phyloP scores from a whole-genome alignment of 176 grass and related monocot species.

The Paspalum notatum region DNA sequence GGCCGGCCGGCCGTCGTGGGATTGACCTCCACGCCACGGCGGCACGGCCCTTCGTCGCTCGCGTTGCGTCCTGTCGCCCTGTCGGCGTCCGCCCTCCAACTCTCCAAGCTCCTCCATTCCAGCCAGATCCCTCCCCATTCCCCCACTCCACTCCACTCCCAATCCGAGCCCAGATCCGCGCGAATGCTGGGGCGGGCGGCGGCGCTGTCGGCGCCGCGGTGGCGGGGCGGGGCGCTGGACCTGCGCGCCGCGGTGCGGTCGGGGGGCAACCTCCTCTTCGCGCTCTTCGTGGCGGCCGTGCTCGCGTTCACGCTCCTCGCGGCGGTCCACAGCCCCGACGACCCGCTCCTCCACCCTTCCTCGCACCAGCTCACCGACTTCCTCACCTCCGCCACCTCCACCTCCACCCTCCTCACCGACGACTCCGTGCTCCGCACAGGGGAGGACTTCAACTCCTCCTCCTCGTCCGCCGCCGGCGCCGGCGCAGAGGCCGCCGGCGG shows the following conservation, averaged over 20 bases:
- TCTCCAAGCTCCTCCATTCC: no score
- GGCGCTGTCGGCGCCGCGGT: slow-evolving; percentile 42
- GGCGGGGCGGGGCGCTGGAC: slow-evolving; percentile 48
- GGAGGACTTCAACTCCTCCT: slow-evolving; percentile 70
- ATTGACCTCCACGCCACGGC: no score
- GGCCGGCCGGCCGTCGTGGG: neutral
- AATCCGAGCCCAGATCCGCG: slow-evolving; percentile 43
- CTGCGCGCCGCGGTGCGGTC: slow-evolving; percentile 56
- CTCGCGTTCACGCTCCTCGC: slow-evolving; percentile 89
- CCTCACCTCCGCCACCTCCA: slow-evolving; percentile 83
- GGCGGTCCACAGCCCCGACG: slow-evolving; percentile 83
- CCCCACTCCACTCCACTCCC: slow-evolving; percentile 15
- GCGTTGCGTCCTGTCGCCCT: slow-evolving; percentile 11
- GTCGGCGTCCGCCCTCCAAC: slow-evolving; percentile 24
- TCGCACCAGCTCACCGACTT: slow-evolving; percentile 79
- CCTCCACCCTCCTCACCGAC: slow-evolving; percentile 74
- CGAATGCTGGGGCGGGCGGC: slow-evolving; percentile 48
- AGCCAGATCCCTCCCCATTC: slow-evolving; percentile 39
- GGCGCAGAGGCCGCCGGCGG: neutral
- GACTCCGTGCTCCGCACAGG: slow-evolving; percentile 87
- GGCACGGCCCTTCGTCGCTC: neutral
- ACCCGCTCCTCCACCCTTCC: slow-evolving; percentile 83
- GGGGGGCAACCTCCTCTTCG: slow-evolving; percentile 82
- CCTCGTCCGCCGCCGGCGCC: neutral
- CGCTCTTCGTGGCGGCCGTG: slow-evolving; percentile 86